phyloP scores from a whole-genome alignment of 139 green algal species.

The Chlorella sorokiniana region DNA sequence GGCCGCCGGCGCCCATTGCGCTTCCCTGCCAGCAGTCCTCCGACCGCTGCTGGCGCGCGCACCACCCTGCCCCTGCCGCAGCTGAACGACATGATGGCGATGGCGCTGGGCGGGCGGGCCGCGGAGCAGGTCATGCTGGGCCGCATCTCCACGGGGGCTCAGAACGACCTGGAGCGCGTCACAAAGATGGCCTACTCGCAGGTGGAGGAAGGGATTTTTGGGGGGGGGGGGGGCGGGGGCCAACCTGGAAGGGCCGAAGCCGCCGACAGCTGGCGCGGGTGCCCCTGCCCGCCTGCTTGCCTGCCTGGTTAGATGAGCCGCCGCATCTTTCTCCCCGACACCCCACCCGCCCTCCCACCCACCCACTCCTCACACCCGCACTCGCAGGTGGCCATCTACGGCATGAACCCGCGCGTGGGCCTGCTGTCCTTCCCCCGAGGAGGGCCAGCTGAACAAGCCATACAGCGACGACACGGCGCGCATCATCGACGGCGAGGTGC shows the following conservation, averaged over 20 bases:
- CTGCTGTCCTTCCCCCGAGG: constrained; percentile 94
- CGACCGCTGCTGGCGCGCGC: background rate
- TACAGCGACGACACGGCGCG: constrained; percentile 93
- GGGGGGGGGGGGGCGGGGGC: background rate
- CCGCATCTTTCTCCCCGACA: background rate
- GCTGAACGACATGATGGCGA: constrained; percentile 93
- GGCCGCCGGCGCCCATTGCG: background rate
- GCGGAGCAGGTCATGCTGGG: constrained; percentile 95
- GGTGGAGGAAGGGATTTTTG: constrained; percentile 41
- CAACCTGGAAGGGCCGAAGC: too few relatives aligned
- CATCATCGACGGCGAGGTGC: constrained; percentile 96
- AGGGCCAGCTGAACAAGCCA: constrained; percentile 92
- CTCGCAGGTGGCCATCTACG: constrained; percentile 87
- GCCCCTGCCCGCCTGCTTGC: too few relatives aligned
- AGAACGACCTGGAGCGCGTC: constrained; percentile 98
- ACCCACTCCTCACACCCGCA: background rate
- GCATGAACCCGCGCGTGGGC: constrained; percentile 85
- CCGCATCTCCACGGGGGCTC: constrained; percentile 94
- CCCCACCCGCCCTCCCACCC: background rate
- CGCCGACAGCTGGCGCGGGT: too few relatives aligned
- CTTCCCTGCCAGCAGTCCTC: background rate
- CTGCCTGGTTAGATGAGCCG: too few relatives aligned
- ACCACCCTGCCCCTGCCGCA: constrained; percentile 48
- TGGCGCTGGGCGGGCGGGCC: constrained; percentile 93
- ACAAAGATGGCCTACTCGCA: constrained; percentile 96